Base-by-base conservation (phyloP, 257 asterid species). In the Oldenlandia corymbosa region DNA sequence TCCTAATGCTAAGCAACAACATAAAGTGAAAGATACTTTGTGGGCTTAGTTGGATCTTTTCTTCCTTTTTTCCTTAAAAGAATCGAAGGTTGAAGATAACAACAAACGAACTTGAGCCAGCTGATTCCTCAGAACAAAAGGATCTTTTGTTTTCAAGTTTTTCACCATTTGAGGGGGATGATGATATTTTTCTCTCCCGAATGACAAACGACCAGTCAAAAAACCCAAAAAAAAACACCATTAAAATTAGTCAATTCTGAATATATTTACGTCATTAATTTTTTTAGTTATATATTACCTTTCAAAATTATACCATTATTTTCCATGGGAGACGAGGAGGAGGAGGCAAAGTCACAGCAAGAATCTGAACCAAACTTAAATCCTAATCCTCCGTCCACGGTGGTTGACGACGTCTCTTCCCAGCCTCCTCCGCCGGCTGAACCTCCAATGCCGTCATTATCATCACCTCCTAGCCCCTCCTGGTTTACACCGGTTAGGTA, bases 401-500 rank as follows among this genome's bases (percentile, higher is more conserved):
- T 58, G 17, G 62, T 65, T 51, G 75, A 36, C 45, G 75, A 36
- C 45, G 64, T 23, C 13, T 27, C 67, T 27, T 37, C 10, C 21
- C 47, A 37, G n/a, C n/a, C n/a, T 23, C 7, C 60, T n/a, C 45
- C 46, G 2, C 58, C 59, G 64, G 60, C 54, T 18, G 17, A 4
- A 32, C 5, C 73, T 61, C 62, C 69, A 21, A 62, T 59, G 67
- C 13, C 80, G 32, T 18, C 78, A 5, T 45, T 69, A 26, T 60
- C n/a, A n/a, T n/a, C 71, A 7, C 67, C 76, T 58, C 43, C 79
- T 17, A 60, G 70, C 20, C 79, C 81, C 39, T 76, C 82, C 34
- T 80, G 84, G 84, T 80, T 76, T 58, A 80, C 84, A 42, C 80
- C 84, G 5, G 68, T 64, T 64, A 73, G 84, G 84, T 73, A 46